These are phyloP conservation scores for Erodium moschatum DNA, from an alignment of 441 rosid genomes.

Conservation along the genomic window DNA sequence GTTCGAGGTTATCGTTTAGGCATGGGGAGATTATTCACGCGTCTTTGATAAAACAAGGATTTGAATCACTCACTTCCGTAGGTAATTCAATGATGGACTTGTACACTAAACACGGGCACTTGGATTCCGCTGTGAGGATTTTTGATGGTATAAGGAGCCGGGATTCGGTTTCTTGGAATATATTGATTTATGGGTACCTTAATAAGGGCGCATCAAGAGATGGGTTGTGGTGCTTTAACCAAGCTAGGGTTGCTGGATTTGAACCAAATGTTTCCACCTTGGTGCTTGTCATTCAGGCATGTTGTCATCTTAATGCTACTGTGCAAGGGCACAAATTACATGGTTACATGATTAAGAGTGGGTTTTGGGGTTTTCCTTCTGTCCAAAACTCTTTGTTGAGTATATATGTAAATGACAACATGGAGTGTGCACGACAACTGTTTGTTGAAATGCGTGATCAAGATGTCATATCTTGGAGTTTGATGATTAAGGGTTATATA, in stretches of 20 bases:
- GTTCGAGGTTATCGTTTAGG: slow-evolving; percentile 29
- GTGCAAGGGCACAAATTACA: slow-evolving; percentile 35
- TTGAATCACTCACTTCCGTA: slow-evolving; percentile 37
- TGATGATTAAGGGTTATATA: slow-evolving; percentile 38
- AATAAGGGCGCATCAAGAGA: slow-evolving; percentile 32
- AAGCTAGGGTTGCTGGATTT: slow-evolving; percentile 43
- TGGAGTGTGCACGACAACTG: neutral
- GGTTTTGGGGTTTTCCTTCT: slow-evolving; percentile 31
- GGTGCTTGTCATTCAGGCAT: slow-evolving; percentile 47
- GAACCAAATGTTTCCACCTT: slow-evolving; percentile 48
- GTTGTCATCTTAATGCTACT: slow-evolving; percentile 21
- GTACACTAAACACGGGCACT: slow-evolving; percentile 44
- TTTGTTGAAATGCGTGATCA: slow-evolving; percentile 41
- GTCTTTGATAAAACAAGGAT: slow-evolving; percentile 44
- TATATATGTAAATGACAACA: slow-evolving; percentile 23
- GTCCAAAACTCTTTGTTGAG: slow-evolving; percentile 52
- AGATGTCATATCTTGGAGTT: slow-evolving; percentile 56
- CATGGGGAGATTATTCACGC: slow-evolving; percentile 44
- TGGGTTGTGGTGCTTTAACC: slow-evolving; percentile 41
- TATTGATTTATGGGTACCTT: slow-evolving; percentile 43
- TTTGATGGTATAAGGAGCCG: slow-evolving; percentile 31
- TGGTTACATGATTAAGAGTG: slow-evolving; percentile 40
- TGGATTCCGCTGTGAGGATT: slow-evolving; percentile 29
- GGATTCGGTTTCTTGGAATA: slow-evolving; percentile 71
- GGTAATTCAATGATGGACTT: slow-evolving; percentile 54